phyloP scores from a whole-genome alignment of 257 asterid genomes.

The Petunia axillaris region DNA sequence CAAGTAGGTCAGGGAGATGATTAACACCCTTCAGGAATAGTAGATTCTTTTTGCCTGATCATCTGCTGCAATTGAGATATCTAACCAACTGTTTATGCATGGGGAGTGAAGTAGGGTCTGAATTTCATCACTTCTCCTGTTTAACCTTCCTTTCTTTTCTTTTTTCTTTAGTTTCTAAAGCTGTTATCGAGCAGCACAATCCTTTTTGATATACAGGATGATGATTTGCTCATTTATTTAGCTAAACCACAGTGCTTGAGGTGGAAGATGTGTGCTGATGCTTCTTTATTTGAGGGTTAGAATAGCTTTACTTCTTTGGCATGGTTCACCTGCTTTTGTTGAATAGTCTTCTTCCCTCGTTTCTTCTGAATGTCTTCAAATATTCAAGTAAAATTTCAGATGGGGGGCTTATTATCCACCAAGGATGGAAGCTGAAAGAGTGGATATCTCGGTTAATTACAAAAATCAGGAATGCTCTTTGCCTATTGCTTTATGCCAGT shows the following conservation, averaged over 20 bases:
- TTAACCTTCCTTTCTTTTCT: not conserved
- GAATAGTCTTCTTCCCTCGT: not conserved
- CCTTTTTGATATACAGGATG: too few species aligned
- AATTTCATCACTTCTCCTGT: not conserved
- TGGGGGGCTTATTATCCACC: not conserved
- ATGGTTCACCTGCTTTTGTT: not conserved
- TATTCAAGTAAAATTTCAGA: not conserved
- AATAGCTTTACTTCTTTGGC: not conserved
- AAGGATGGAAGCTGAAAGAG: not conserved
- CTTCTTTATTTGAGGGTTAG: too few species aligned
- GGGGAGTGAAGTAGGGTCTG: not conserved
- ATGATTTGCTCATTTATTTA: too few species aligned
- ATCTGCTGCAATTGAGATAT: not conserved
- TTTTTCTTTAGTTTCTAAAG: too few species aligned
- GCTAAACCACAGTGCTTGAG: too few species aligned
- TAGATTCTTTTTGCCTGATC: constrained; percentile 11
- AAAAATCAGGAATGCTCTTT: not conserved
- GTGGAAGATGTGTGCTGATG: too few species aligned
- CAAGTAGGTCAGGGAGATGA: constrained; percentile 98
- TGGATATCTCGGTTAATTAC: too few species aligned
- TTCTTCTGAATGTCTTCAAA: not conserved
- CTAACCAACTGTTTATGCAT: not conserved
- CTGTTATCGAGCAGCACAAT: too few species aligned
- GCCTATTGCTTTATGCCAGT: not conserved
- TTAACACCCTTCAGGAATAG: constrained; percentile 73